Evolutionary conservation across 768 basidiomycete species (phyloP), one percentile per base, ranked within the genome.

Genomic region (Leucosporidium yakuticum): DNA sequence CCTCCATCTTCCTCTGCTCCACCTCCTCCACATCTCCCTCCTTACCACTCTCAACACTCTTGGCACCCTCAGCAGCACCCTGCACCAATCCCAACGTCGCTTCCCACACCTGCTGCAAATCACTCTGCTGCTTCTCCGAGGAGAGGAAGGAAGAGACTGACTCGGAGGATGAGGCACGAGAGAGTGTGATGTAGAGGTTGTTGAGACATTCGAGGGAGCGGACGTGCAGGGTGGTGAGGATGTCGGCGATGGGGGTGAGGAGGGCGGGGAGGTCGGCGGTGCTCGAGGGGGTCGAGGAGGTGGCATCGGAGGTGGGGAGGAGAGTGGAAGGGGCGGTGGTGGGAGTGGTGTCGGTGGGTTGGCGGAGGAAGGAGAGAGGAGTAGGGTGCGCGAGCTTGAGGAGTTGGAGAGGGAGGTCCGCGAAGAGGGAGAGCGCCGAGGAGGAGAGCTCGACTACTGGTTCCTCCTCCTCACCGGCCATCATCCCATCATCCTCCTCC

Each of bases 141-240:
- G 39, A 8, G 68, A 60, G n/a, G 74, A 68, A 1, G 74, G 72
- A 27, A 27, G 48, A 25, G 4, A 12, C 25, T 7, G 25, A 29
- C 47, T 27, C 8, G 3, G 60, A 23, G 27, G n/a, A 29, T 15
- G 23, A 6, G 5, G 76, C 66, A 2, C 66, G 62, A 6, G 78
- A 60, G 17, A 79, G 73, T 0, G 80, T 80, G 53, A 82, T 73
- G n/a, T 80, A 75, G 4, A 81, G 78, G 74, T 82, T 82, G 76
- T 82, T 82, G 62, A 82, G 77, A 29, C 80, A 78, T 70, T 82
- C 81, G 64, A 80, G 69, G 6, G 80, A 77, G 29, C 81, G 76
- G 2, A 80, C 76, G 66, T 80, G 79, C 20, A 81, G 77, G 1
- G 80, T 79, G 14, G 80, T 25, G 76, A 79, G 8, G 73, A 65